Base-by-base conservation (phyloP, 352 stramenopile genomes). In the Phytophthora pluvialis region DNA sequence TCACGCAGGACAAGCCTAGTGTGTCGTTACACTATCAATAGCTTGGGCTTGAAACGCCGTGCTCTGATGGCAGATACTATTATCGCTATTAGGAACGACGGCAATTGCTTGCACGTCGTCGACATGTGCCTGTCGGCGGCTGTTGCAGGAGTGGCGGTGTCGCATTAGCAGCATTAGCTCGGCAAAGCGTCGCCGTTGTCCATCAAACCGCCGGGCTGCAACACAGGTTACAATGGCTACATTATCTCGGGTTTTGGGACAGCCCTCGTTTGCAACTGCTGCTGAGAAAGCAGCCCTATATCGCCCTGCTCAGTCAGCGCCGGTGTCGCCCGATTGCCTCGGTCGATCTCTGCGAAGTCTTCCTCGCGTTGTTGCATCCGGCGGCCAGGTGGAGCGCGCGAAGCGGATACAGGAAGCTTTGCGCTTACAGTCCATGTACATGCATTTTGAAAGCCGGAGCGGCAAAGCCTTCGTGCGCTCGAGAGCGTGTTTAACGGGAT, bases 381-480 rank as follows among this genome's bases (percentile, higher is more conserved):
- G 16, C 31, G 4, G 54, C 31, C 43, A 46, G 31, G 16, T 51
- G 39, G n/a, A n/a, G 31, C 29, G 39, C 28, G 16, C 21, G 31
- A 35, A 11, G 13, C 21, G 25, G 31, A 40, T 28, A 25, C 33
- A 15, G 33, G 31, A n/a, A n/a, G n/a, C 15, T 45, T 26, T 45
- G 21, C 50, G 25, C 39, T 28, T 43, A 26, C 7, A 11, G 31
- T 35, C 1, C 18, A 45, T 31, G 33, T 48, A 28, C 11, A 48
- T 46, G n/a, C 16, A 45, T 46, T 35, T 35, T 2, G 31, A 54
- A 57, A 64, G 44, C 45, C 56, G 38, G 57, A 36, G 21, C 21
- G 13, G 46, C 57, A 59, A 65, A 65, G 57, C 57, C 46, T 59
- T 43, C 57, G 47, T 65, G 57, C 57, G 57, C 47, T 65, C 57